Conservation (phyloP, 306 rosid genomes). For the Sophora flavescens region DNA sequence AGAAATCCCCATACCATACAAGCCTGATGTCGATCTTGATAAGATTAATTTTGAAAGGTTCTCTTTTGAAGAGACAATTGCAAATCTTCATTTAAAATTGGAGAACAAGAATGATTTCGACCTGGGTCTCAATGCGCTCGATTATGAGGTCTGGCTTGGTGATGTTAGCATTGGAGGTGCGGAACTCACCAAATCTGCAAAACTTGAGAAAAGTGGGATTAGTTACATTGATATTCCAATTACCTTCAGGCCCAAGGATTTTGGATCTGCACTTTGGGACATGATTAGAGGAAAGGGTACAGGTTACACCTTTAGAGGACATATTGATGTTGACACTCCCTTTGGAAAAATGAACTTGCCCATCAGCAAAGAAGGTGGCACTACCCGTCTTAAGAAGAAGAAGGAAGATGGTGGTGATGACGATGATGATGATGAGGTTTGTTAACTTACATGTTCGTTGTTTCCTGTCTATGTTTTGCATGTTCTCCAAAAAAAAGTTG, state of each 20-base stretch:
- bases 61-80: conserved; percentile 90
- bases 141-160: conserved; percentile 88
- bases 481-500: conserved; percentile 7
- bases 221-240: conserved; percentile 72
- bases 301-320: conserved; percentile 82
- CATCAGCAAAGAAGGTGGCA: conserved; percentile 89
- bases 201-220: conserved; percentile 69
- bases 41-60: conserved; percentile 77
- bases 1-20: conserved; percentile 93
- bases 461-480: conserved; percentile 14
- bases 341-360: conserved; percentile 95
- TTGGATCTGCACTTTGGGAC: conserved; percentile 96
- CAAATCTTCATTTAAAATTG: conserved; percentile 84
- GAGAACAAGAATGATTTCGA: conserved; percentile 96
- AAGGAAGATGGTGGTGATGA: conserved; percentile 74
- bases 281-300: conserved; percentile 97
- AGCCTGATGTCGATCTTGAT: conserved; percentile 92
- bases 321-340: conserved; percentile 86
- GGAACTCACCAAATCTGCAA: conserved; percentile 70
- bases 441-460: conserved; percentile 32
- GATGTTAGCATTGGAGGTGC: conserved; percentile 83
- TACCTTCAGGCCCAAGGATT: conserved; percentile 92
- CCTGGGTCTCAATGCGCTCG: conserved; percentile 74
- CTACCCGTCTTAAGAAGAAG: conserved; percentile 85
- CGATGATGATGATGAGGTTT: conserved; percentile 73